A percentile compares a stretch with the other conserved stretches of the same genome.
Evolutionary conservation across 2,329 filamentous ascomycete species (phyloP).

Genomic region (Cordyceps fumosorosea): DNA sequence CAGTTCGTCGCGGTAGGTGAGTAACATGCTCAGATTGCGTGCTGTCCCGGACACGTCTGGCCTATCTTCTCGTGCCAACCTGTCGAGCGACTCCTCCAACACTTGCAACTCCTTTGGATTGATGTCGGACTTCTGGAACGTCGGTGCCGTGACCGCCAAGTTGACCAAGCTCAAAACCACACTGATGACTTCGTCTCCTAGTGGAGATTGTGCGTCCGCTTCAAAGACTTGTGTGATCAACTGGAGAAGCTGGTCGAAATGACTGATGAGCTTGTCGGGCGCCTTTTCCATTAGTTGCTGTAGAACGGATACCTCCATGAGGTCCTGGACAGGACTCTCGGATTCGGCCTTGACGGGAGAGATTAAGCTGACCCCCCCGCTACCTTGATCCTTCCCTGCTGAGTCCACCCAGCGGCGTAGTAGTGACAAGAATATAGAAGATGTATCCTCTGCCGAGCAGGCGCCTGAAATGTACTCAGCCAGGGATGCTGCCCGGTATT

Average conservation of each 20-base stretch:
- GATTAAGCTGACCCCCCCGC: conserved; percentile 20
- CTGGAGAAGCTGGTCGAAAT: conserved; percentile 58
- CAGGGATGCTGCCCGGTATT: conserved; percentile 42
- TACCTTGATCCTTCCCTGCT: conserved; percentile 21
- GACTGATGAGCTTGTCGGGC: conserved; percentile 55
- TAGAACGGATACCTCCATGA: conserved; percentile 56
- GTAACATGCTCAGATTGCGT: conserved; percentile 47
- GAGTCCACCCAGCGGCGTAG: conserved; percentile 50
- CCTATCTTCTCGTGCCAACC: conserved; percentile 30
- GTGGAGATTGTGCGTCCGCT: conserved; percentile 33
- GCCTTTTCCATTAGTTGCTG: conserved; percentile 59
- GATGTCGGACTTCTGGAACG: conserved; percentile 44
- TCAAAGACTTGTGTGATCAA: conserved; percentile 55
- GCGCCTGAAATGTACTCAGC: conserved; percentile 42
- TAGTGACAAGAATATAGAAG: conserved; percentile 53
- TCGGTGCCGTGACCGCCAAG: conserved; percentile 50
- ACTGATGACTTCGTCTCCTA: conserved; percentile 42
- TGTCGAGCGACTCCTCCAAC: conserved; percentile 43
- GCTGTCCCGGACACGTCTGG: conserved; percentile 45
- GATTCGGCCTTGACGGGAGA: conserved; percentile 15
- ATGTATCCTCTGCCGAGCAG: conserved; percentile 49
- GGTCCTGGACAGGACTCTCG: conserved; percentile 32
- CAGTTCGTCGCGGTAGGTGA: conserved; percentile 49
- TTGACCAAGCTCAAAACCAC: conserved; percentile 57
- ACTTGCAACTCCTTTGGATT: conserved; percentile 34